Conservation (phyloP, 441 rosid genomes). For the Iberis amara region DNA sequence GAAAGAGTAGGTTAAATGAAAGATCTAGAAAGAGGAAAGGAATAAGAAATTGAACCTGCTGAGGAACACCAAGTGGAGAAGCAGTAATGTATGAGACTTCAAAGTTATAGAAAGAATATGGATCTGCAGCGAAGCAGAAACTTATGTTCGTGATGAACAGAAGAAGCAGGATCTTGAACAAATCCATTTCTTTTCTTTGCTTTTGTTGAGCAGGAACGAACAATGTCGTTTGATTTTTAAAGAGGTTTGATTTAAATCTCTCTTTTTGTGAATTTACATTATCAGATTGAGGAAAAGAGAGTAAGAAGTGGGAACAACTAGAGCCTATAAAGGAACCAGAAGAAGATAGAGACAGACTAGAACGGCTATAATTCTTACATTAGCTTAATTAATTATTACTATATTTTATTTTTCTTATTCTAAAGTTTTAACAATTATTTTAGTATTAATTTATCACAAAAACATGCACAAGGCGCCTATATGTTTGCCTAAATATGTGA, state of each 20-base stretch:
- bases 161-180: conserved; percentile 32
- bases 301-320: conserved; percentile 30
- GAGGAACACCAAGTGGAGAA: conserved; percentile 95
- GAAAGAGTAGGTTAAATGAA: conserved; percentile 3
- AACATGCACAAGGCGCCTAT: too few species aligned
- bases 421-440: too few species aligned
- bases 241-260: conserved; percentile 15
- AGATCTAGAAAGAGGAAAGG: conserved; percentile 4
- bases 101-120: conserved; percentile 52
- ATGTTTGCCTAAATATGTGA: too few species aligned
- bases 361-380: conserved; percentile 24
- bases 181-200: conserved; percentile 42
- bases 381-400: neutral
- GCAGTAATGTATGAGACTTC: conserved; percentile 90
- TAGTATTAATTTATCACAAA: too few species aligned
- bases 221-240: conserved; percentile 15
- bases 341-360: conserved; percentile 23
- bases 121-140: conserved; percentile 71
- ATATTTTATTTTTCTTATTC: neutral
- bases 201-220: conserved; percentile 20
- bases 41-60: conserved; percentile 56
- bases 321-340: conserved; percentile 29
- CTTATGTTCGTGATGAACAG: conserved; percentile 48
- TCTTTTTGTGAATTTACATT: conserved; percentile 41
- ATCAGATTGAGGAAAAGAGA: conserved; percentile 29